Percentiles rank a stretch among this genome's conserved stretches.
Conservation (phyloP, 1,139 yeast genomes). For the Blastobotrys aristatus region DNA sequence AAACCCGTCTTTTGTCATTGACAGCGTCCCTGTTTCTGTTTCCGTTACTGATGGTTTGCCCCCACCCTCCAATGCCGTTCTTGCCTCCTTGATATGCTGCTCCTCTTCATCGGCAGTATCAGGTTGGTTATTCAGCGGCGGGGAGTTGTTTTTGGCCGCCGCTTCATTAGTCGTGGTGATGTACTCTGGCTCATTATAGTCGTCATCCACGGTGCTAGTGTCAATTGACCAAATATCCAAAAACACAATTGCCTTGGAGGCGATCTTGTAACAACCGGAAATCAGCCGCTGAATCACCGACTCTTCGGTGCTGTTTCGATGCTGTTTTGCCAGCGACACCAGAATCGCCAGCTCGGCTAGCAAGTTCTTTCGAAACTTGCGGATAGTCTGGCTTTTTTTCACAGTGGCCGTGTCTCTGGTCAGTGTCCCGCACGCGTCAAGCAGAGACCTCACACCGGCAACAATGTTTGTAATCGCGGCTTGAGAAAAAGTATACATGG, state of each 20-base stretch:
- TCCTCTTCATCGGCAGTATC: background rate
- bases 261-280: conserved; percentile 66
- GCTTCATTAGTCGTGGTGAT: conserved; percentile 2
- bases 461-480: conserved; percentile 55
- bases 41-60: background rate
- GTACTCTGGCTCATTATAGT: conserved; percentile 8
- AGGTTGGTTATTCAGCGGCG: background rate
- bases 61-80: background rate
- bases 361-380: conserved; percentile 70
- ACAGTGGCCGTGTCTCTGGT: conserved; percentile 80
- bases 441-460: conserved; percentile 73
- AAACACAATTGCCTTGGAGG: conserved; percentile 67
- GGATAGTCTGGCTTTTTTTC: conserved; percentile 59
- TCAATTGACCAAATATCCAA: conserved; percentile 61
- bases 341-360: conserved; percentile 89
- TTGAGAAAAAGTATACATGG: conserved; percentile 32
- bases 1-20: too few relatives aligned
- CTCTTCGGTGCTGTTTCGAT: conserved; percentile 63
- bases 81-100: conserved; percentile 1
- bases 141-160: background rate
- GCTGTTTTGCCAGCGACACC: conserved; percentile 81
- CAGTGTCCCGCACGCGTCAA: conserved; percentile 76
- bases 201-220: conserved; percentile 14
- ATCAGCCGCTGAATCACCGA: conserved; percentile 67
- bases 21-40: too few relatives aligned